Conservation (phyloP, 1,139 yeast species). For the Pichia kudriavzevii region DNA sequence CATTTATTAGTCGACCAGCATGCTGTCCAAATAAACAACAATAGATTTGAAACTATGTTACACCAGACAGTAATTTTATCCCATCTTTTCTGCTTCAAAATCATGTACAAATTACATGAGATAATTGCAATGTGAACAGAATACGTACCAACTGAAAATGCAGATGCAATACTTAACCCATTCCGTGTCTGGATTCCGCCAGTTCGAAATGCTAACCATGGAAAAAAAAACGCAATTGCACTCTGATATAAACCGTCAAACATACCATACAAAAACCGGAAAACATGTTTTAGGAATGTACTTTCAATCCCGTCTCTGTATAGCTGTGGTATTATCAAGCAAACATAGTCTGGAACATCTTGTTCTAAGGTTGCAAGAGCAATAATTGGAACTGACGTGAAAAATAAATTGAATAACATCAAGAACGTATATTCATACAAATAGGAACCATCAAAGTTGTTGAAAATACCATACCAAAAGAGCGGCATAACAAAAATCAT, state of each 20-base stretch:
- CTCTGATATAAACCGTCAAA: conserved; percentile 53
- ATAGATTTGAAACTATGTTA: conserved; percentile 40
- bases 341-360: conserved; percentile 52
- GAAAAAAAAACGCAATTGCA: conserved; percentile 47
- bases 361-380: conserved; percentile 54
- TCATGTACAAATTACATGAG: conserved; percentile 46
- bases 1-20: conserved; percentile 43
- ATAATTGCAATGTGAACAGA: conserved; percentile 43
- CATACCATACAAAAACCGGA: conserved; percentile 49
- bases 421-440: conserved; percentile 54
- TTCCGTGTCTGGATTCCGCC: conserved; percentile 38
- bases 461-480: conserved; percentile 56
- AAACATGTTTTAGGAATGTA: conserved; percentile 41
- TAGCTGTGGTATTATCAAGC: conserved; percentile 51
- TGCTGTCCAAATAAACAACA: conserved; percentile 58
- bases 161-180: conserved; percentile 47
- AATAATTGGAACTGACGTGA: conserved; percentile 56
- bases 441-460: conserved; percentile 53
- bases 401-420: conserved; percentile 60
- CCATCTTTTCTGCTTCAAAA: conserved; percentile 54
- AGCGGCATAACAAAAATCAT: conserved; percentile 53
- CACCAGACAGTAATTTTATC: conserved; percentile 49
- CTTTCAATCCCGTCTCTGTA: conserved; percentile 42
- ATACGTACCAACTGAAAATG: conserved; percentile 51
- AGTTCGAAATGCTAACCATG: conserved; percentile 41